Conservation (phyloP, 352 stramenopile species). For the Elongisporangium anandrum region DNA sequence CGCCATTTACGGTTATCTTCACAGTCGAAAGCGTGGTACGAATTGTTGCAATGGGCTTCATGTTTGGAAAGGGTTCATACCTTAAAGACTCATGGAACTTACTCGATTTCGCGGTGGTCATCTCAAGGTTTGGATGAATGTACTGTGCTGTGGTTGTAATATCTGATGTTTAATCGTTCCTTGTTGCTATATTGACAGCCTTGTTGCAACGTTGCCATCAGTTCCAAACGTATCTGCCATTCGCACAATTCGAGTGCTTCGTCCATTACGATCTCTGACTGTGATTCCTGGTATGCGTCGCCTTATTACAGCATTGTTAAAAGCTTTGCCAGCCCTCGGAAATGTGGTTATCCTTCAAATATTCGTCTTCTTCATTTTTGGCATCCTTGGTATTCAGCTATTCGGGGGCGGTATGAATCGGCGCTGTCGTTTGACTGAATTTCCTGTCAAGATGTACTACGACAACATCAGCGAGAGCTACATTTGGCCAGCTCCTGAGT, state of each 20-base stretch:
- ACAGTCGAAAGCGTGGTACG: slow-evolving; percentile 87
- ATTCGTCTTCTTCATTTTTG: slow-evolving; percentile 92
- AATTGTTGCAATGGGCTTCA: slow-evolving; percentile 84
- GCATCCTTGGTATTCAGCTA: slow-evolving; percentile 87
- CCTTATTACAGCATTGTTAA: slow-evolving; percentile 80
- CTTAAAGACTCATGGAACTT: slow-evolving; percentile 87
- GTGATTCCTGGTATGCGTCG: slow-evolving; percentile 77
- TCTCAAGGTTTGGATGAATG: slow-evolving; percentile 50
- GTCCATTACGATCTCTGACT: slow-evolving; percentile 85
- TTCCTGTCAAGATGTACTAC: slow-evolving; percentile 46
- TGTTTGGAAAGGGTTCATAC: slow-evolving; percentile 61
- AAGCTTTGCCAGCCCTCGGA: slow-evolving; percentile 79
- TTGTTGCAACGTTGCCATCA: slow-evolving; percentile 47
- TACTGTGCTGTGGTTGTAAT: background rate
- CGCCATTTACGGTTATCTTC: slow-evolving; percentile 88
- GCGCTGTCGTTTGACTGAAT: slow-evolving; percentile 76
- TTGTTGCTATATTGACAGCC: slow-evolving; percentile 16
- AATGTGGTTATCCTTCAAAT: slow-evolving; percentile 88
- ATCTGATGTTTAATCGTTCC: background rate
- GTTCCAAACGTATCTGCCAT: slow-evolving; percentile 80
- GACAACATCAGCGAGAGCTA: slow-evolving; percentile 4
- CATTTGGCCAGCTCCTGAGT: slow-evolving; percentile 45
- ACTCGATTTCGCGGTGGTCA: slow-evolving; percentile 91
- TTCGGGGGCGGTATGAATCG: slow-evolving; percentile 79
- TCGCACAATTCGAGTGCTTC: slow-evolving; percentile 85